Conservation (phyloP, 805 yeast genomes). For the Babjeviella inositovora region DNA sequence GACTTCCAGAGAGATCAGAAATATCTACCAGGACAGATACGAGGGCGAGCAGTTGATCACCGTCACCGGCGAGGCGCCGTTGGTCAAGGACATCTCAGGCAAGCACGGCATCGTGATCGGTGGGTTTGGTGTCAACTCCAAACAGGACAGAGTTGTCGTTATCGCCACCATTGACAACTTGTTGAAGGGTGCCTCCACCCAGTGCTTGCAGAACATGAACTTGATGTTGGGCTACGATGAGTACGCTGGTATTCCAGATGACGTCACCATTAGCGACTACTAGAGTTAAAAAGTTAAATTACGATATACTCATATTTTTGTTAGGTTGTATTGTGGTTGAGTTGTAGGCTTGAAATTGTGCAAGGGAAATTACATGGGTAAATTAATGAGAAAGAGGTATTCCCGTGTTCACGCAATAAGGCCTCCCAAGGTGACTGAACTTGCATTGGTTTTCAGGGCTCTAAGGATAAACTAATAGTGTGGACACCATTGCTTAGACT, state of each 20-base stretch:
- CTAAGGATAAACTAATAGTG: too few relatives aligned
- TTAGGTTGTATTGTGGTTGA: too few relatives aligned
- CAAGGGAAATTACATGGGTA: too few relatives aligned
- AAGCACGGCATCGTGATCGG: constrained; percentile 94
- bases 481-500: too few relatives aligned
- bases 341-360: too few relatives aligned
- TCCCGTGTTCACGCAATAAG: too few relatives aligned
- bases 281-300: too few relatives aligned
- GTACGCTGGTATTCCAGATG: constrained; percentile 85
- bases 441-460: too few relatives aligned
- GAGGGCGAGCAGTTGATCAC: constrained; percentile 75
- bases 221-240: constrained; percentile 82
- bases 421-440: too few relatives aligned
- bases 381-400: too few relatives aligned
- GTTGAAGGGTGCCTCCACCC: constrained; percentile 97
- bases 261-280: constrained; percentile 35
- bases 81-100: constrained; percentile 81
- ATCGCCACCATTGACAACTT: constrained; percentile 94
- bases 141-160: constrained; percentile 79
- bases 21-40: constrained; percentile 76
- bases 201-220: constrained; percentile 92
- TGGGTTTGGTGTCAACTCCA: constrained; percentile 85
- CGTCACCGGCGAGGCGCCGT: constrained; percentile 83
- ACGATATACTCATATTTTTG: too few relatives aligned
- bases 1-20: constrained; percentile 70